Evolutionary conservation across 768 basidiomycete species (phyloP), one percentile per base, ranked within the genome.

Genomic region (Tylopilus felleus): DNA sequence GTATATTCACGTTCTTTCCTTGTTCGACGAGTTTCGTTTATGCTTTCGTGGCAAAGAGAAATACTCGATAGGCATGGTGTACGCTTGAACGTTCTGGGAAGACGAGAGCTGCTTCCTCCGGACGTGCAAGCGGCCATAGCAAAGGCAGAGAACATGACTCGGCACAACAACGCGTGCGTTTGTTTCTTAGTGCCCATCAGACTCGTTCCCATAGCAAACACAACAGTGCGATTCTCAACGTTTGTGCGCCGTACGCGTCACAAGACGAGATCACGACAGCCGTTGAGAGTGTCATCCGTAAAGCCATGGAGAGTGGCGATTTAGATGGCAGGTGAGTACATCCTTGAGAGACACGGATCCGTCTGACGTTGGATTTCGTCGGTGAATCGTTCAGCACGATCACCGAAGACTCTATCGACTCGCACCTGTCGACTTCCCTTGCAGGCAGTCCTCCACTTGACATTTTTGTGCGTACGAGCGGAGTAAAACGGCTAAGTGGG

Each of bases 231-330:
- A 86, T 95, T 25, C 77, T 98, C 33, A 98, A 98, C 65, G 74
- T 98, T 5, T 93, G 90, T 72, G 92, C 94, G 78, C 87, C 96
- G 0, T 99, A 98, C 65, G 79, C 93, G 5, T 88, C 94, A 2
- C 81, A 88, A 27, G 91, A 99, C 65, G 97, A 99, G 70, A 94
- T 98, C 13, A 80, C 90, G 3, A 81, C 83, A 0, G 90, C 96
- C 0, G 80, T 98, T 13, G 51, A 70, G 52, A 55, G 51, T 7
- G 68, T 65, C 7, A 66, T 76, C 42, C 62, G 65, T 35, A 52
- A 73, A 7, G 70, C 71, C 19, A 55, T 77, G n/a, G 63, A 72
- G 49, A 49, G 61, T 8, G 70, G 69, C 5, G 61, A 64, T 27
- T 38, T 60, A n/a, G 66, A 72, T 61, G 60, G 66, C 57, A 69